Evolutionary conservation across 441 rosid species (phyloP).

Genomic region (Jatropha multifida): DNA sequence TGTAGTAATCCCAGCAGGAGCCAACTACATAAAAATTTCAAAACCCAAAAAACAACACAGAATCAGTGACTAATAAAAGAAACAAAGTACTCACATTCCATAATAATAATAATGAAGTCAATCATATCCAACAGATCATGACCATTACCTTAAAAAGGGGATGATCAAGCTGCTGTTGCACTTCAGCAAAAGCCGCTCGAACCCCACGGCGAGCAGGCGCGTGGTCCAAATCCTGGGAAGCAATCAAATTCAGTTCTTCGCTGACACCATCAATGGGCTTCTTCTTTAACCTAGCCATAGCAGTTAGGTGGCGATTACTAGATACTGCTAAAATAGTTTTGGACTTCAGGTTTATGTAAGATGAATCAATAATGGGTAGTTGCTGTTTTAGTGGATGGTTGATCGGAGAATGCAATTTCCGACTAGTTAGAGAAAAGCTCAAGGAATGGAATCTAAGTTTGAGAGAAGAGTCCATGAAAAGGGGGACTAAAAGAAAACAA

Average conservation of each 20-base stretch:
- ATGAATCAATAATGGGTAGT: constrained; percentile 12
- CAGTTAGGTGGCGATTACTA: constrained; percentile 11
- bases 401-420: constrained; percentile 19
- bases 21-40: constrained; percentile 42
- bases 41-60: constrained; percentile 12
- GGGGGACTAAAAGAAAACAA: not conserved
- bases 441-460: constrained; percentile 23
- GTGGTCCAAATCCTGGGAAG: constrained; percentile 66
- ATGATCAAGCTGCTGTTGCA: constrained; percentile 78
- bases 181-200: constrained; percentile 68
- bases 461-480: constrained; percentile 34
- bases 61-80: not conserved
- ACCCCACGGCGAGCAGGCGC: constrained; percentile 70
- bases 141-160: constrained; percentile 69
- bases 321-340: constrained; percentile 3
- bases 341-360: not conserved
- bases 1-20: constrained; percentile 73
- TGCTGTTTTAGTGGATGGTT: constrained; percentile 19
- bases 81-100: not conserved
- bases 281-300: constrained; percentile 29
- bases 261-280: constrained; percentile 58
- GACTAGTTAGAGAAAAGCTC: constrained; percentile 18
- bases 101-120: not conserved
- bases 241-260: constrained; percentile 63
- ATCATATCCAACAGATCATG: constrained; percentile 9